Conservation (phyloP, 2,329 filamentous ascomycete species). For the Sporothrix curviconia region DNA sequence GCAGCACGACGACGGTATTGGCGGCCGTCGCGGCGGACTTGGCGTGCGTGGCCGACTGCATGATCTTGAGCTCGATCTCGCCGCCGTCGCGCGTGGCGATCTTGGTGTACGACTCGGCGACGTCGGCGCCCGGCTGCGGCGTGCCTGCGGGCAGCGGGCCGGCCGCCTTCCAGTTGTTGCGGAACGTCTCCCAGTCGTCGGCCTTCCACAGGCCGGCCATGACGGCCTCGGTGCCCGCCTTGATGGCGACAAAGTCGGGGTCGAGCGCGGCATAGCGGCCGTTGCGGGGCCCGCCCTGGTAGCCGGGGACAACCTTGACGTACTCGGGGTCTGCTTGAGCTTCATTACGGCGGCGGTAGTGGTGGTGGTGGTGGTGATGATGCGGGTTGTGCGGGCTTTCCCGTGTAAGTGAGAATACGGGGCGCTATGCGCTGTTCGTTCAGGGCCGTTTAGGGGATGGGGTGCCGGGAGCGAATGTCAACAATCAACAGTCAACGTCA, state of each 20-base stretch:
- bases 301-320: conserved; percentile 24
- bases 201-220: conserved; percentile 26
- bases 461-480: no score
- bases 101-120: conserved; percentile 25
- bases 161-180: conserved; percentile 23
- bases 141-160: conserved; percentile 24
- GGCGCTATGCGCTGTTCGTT: not conserved
- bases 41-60: conserved; percentile 18
- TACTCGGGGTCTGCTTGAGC: conserved; percentile 26
- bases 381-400: not conserved
- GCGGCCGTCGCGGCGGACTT: not conserved
- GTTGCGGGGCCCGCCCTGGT: conserved; percentile 30
- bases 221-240: conserved; percentile 23
- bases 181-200: conserved; percentile 26
- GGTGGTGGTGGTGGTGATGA: not conserved
- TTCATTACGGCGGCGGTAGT: not conserved
- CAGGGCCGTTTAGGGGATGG: no score
- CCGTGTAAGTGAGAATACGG: not conserved
- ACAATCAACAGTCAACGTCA: not conserved
- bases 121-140: conserved; percentile 30
- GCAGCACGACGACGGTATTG: conserved; percentile 20
- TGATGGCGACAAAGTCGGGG: conserved; percentile 26
- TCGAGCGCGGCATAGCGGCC: conserved; percentile 30
- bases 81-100: conserved; percentile 30
- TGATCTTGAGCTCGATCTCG: conserved; percentile 30